Evolutionary conservation across 352 stramenopile genomes (phyloP), one percentile per base, ranked within the genome.

Genomic region (Globisporangium nagaii): DNA sequence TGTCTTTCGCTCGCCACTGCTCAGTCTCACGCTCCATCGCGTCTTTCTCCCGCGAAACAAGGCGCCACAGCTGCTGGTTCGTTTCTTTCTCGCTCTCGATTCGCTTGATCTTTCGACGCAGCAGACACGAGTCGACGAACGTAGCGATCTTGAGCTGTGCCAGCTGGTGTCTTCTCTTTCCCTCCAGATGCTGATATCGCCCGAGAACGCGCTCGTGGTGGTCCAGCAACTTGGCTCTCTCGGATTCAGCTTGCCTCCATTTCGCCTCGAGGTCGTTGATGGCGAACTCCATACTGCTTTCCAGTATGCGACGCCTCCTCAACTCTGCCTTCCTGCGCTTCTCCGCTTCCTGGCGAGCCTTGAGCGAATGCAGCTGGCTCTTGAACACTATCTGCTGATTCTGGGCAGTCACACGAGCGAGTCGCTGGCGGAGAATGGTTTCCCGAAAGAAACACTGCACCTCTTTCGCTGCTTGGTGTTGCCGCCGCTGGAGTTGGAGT

Each of bases 381-480:
- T 79, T 72, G 41, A 81, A 75, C 20, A 74, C 48, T 10, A 79
- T 54, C 4, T 68, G 70, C 19, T 70, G 73, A 12, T 71, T 48
- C 17, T 56, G 34, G 53, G 50, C 24, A 67, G 62, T 17, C 70
- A 58, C 4, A 58, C 73, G 20, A n/a, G 62, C 66, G 19, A 87
- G 48, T 40, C 62, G 58, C 2, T 58, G 53, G 1, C 70, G 70
- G 3, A 88, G 51, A 15, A 75, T 8, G 49, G 69, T 59, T 58
- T 88, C 73, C 3, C 60, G 70, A 7, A 84, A 47, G 15, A 79
- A 84, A 1, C 55, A 53, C 43, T 82, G 65, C n/a, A 86, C 53
- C 24, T 68, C 58, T 19, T 62, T 68, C 4, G 56, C 35, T 34
- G 75, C 79, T 7, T 43, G 43, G 4, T 13, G 10, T 40, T 59